Base-by-base conservation (phyloP, 2,329 filamentous ascomycete genomes). In the Neonectria hederae region DNA sequence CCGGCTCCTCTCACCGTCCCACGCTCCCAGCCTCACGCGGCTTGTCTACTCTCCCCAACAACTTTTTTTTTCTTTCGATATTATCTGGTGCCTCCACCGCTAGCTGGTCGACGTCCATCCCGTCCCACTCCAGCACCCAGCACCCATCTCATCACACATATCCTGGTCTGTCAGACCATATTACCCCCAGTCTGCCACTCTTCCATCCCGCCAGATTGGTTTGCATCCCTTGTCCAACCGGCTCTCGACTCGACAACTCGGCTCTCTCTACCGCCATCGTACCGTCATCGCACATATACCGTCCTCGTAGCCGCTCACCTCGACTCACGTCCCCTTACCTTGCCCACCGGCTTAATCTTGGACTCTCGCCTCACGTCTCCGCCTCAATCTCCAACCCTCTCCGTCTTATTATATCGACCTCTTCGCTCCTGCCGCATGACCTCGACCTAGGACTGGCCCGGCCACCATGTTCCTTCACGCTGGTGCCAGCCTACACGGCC, bases 401-500 rank as follows among this genome's bases (percentile, higher is more conserved):
- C 38, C 21, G 22, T 59, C 55, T 28, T 54, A 4, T 59, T 49
- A 52, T 56, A 60, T 56, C 54, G 30, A 56, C n/a, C 59, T 63
- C 24, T 46, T 63, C 38, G 48, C 49, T 30, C 46, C 64, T 70
- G 56, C 62, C 66, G 40, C 58, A 72, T 72, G 69, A 65, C 55
- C 63, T 71, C 46, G 59, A 63, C n/a, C 32, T 57, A 55, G 58
- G 42, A 14, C 54, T 60, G 65, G 54, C 63, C 61, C 62, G 63
- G 66, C 43, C 65, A 77, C 65, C 67, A 89, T 89, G 87, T 87
- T 89, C 72, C 78, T 89, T 35, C 87, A 89, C 71, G 81, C 85
- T 19, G 86, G 85, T 49, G 86, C 86, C 54, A 84, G 86, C 76
- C 80, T 89, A 21, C 86, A 89, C 72, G 86, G 86, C 74, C 86